phyloP scores from a whole-genome alignment of 768 basidiomycete genomes.

The Psilocybe cyanescens region DNA sequence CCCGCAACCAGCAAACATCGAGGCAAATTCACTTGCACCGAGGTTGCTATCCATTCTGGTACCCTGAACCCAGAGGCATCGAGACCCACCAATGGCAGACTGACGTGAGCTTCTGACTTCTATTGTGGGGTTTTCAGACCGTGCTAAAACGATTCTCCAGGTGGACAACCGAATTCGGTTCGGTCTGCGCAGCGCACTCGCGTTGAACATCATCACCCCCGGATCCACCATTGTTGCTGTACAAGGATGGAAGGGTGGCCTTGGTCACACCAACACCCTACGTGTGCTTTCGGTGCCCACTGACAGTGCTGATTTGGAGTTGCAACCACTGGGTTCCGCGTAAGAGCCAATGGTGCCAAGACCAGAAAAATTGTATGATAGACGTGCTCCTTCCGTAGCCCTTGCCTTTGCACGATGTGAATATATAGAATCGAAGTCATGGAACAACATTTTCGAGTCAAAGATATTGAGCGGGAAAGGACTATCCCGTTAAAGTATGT shows the following conservation, averaged over 20 bases:
- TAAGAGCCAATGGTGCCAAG: conserved; percentile 3
- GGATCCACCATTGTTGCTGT: conserved; percentile 92
- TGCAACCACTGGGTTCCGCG: conserved; percentile 57
- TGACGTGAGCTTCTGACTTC: conserved; percentile 64
- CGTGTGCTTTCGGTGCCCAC: conserved; percentile 85
- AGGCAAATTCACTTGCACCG: conserved; percentile 97
- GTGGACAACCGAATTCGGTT: conserved; percentile 91
- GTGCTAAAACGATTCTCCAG: conserved; percentile 37
- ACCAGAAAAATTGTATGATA: conserved; percentile 3
- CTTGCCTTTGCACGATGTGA: neutral
- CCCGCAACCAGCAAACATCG: conserved; percentile 93
- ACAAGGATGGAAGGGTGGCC: conserved; percentile 99
- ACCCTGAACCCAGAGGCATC: conserved; percentile 91
- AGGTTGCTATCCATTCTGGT: conserved; percentile 97
- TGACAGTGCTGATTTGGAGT: conserved; percentile 75
- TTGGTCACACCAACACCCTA: conserved; percentile 93
- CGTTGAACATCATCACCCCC: conserved; percentile 84
- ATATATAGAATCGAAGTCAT: neutral
- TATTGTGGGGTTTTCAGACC: neutral
- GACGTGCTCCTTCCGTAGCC: neutral
- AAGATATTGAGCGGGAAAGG: neutral
- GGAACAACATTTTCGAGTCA: neutral
- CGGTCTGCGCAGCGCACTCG: conserved; percentile 83
- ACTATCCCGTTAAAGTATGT: neutral
- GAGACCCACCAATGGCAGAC: conserved; percentile 94